Evolutionary conservation across 2,329 filamentous ascomycete species (phyloP).

Genomic region (Septoria linicola): DNA sequence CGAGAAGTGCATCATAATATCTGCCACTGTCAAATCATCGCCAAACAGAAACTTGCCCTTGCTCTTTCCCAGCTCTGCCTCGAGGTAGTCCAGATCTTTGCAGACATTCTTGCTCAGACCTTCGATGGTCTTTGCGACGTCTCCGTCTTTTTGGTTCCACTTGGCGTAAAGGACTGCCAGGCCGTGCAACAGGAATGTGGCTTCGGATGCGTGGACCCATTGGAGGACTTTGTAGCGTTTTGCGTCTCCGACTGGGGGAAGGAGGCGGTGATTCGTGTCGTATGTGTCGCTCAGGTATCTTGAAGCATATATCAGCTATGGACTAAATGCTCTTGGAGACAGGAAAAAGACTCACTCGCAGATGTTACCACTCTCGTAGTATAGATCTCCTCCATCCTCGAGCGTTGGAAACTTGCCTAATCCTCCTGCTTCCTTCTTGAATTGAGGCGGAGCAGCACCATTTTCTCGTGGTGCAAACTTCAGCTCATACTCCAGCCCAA

Average conservation of each 20-base stretch:
- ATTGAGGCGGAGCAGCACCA: constrained; percentile 43
- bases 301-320: background rate
- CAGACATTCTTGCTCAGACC: constrained; percentile 45
- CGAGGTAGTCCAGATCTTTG: constrained; percentile 49
- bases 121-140: constrained; percentile 40
- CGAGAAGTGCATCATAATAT: constrained; percentile 49
- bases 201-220: constrained; percentile 51
- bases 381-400: constrained; percentile 42
- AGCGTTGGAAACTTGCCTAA: constrained; percentile 50
- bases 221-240: constrained; percentile 42
- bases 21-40: constrained; percentile 44
- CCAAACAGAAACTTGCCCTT: constrained; percentile 44
- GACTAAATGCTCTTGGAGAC: too few species aligned
- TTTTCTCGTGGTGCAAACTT: constrained; percentile 43
- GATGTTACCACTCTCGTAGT: constrained; percentile 50
- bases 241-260: constrained; percentile 39
- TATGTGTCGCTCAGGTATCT: constrained; percentile 51
- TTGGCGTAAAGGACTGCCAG: constrained; percentile 48
- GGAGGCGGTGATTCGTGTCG: constrained; percentile 41
- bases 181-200: constrained; percentile 47
- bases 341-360: constrained; percentile 41
- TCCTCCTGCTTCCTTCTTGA: constrained; percentile 45
- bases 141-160: constrained; percentile 43
- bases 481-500: constrained; percentile 44
- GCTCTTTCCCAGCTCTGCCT: constrained; percentile 43